Conservation (phyloP, 306 rosid species). For the Mimosa bimucronata region DNA sequence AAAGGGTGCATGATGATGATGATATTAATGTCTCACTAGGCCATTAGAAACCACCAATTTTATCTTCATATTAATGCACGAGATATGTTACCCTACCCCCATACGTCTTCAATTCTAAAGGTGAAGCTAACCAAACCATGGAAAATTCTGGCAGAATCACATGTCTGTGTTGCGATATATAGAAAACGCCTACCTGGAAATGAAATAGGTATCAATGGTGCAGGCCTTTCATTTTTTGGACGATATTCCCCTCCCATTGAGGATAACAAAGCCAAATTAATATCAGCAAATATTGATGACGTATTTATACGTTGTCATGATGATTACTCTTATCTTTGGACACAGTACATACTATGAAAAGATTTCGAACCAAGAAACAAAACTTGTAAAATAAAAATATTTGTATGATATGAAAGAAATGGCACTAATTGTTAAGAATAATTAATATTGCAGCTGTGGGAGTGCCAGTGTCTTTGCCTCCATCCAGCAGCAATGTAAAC, state of each 20-base stretch:
- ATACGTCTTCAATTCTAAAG: neutral
- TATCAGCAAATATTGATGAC: neutral
- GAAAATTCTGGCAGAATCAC: neutral
- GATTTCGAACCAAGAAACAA: too few species aligned
- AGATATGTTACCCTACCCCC: neutral
- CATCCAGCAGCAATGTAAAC: slow-evolving; percentile 25
- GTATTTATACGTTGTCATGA: neutral
- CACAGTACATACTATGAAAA: neutral
- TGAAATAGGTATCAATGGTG: neutral
- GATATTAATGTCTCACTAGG: neutral
- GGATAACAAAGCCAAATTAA: neutral
- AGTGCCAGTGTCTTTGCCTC: slow-evolving; percentile 49
- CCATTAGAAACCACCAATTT: neutral
- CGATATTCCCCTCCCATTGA: neutral
- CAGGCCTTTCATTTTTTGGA: neutral
- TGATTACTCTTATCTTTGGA: neutral
- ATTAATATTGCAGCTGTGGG: slow-evolving; percentile 38
- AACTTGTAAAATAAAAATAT: too few species aligned
- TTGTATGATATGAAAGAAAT: neutral
- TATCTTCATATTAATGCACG: neutral
- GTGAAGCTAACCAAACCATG: neutral
- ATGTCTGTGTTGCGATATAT: neutral
- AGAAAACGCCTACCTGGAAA: neutral
- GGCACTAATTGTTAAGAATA: neutral
- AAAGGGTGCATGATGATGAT: neutral